Base-by-base conservation (phyloP, 2,329 filamentous ascomycete genomes). In the Fusarium sp. region DNA sequence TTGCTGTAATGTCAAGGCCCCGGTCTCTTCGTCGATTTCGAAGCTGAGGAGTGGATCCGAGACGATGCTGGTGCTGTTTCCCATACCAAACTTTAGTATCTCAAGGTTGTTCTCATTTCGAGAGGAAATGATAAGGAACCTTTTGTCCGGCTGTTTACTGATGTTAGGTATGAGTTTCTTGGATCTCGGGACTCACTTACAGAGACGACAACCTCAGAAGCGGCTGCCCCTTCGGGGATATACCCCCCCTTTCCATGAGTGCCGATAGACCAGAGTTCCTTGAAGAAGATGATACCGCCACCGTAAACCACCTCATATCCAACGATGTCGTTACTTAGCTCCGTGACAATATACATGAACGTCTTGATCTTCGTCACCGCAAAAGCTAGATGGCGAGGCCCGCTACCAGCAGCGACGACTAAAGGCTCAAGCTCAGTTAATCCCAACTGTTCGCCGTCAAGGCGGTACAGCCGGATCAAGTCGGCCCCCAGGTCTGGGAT, bases 401-500 rank as follows among this genome's bases (percentile, higher is more conserved):
- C 90, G 34, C 81, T 84, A 13, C 87, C 88, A 3, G 81, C 65
- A 31, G 77, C 61, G 48, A 81, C 73, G 32, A 75, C 63, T 32
- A 85, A 74, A 7, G 83, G 78, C 7, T 72, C 63, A 19, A 76
- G 65, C 22, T 75, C 69, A 15, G 69, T 69, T 7, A 85, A 76
- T 29, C 81, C 78, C 7, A 76, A 70, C 41, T 80, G 79, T 63
- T 85, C 75, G 8, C 45, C 45, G 45, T 53, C 52, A 68, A 89
- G 79, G 51, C 76, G 70, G 72, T 85, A 91, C 53, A 78, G 75
- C 61, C 84, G 86, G 43, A 91, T 74, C 7, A 85, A 68, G 67
- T 91, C 89, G 53, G 83, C 80, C 36, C 89, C 86, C 6, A 93
- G 80, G 66, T 91, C 89, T 2, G 88, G 88, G 8, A 87, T 81